Evolutionary conservation across 2,329 filamentous ascomycete genomes (phyloP), one percentile per base, ranked within the genome.

Genomic region (Ophiostoma quercus): DNA sequence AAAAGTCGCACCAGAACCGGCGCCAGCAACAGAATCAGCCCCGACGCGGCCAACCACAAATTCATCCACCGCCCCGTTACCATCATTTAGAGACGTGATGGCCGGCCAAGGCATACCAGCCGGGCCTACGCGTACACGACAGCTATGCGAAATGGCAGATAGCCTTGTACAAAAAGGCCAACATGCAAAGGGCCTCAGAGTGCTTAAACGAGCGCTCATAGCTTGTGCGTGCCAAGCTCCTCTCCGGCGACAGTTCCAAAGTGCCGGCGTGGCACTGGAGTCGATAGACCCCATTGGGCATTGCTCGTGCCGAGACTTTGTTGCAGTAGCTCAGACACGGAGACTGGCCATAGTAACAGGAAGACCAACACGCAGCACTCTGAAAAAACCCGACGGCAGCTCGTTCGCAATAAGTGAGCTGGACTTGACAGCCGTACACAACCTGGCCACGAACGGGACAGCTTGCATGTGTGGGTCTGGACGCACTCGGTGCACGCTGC

Each of bases 241-340:
- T 16, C 11, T 67, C 0, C 70, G 70, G 5, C 67, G 51, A 16
- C 66, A 70, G 60, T 71, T 71, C 34, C 39, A 65, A 37, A 66
- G 22, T 4, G 70, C 68, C 3, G 71, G 72, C 7, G 72, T 47
- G 8, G 6, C 73, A 4, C 22, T 72, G 16, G 47, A 54, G 1
- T 34, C 39, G 2, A 66, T 74, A 16, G 71, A 73, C 41, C 71
- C 72, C 2, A 11, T 73, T 3, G 70, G 70, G 0, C 37, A 63
- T 3, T 74, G 73, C 54, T 68, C 70, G 9, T 74, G 73, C 60
- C 72, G 72, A 5, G 70, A 74, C 67, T 72, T 73, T 70, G 68
- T 74, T 3, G 71, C 70, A 3, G 69, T 67, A 0, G 73, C 73
- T 9, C 67, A 70, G 66, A 72, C 39, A 19, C 68, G 70, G 4